phyloP scores from a whole-genome alignment of 345 rosid species.

The Pistacia integerrima region DNA sequence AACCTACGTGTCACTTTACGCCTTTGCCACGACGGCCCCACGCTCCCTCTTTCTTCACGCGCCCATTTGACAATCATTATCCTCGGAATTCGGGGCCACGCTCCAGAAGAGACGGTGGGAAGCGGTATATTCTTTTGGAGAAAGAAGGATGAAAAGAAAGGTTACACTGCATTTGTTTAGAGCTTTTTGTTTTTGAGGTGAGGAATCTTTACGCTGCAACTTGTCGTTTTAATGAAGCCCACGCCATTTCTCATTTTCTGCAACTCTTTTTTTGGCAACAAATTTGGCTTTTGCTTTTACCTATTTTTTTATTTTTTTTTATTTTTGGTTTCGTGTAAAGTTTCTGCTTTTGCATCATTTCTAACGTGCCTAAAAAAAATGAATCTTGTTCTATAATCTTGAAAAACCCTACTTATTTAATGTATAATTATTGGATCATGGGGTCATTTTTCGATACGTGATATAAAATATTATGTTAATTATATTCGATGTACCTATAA shows the following conservation, averaged over 20 bases:
- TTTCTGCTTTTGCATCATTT: not conserved
- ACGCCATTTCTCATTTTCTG: not conserved
- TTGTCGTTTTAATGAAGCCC: not conserved
- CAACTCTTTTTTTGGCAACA: not conserved
- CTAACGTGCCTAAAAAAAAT: not conserved
- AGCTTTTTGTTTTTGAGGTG: not conserved
- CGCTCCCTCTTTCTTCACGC: not conserved
- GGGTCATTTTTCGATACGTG: no score
- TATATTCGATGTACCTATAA: no score
- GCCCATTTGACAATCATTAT: not conserved
- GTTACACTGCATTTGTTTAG: not conserved
- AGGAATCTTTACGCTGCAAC: not conserved
- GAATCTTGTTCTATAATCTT: not conserved
- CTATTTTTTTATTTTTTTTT: not conserved
- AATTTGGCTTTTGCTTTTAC: not conserved
- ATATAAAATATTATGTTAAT: no score
- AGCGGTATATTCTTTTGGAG: not conserved
- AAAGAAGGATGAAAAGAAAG: not conserved
- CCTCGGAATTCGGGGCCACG: not conserved
- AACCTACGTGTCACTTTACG: conserved; percentile 1
- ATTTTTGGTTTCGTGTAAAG: conserved; percentile 9
- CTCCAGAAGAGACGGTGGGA: not conserved
- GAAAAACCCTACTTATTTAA: no score
- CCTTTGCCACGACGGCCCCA: not conserved
- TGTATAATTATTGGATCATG: no score